Conservation (phyloP, 1,284 basidiomycete genomes). For the Porogramme epimiltina region DNA sequence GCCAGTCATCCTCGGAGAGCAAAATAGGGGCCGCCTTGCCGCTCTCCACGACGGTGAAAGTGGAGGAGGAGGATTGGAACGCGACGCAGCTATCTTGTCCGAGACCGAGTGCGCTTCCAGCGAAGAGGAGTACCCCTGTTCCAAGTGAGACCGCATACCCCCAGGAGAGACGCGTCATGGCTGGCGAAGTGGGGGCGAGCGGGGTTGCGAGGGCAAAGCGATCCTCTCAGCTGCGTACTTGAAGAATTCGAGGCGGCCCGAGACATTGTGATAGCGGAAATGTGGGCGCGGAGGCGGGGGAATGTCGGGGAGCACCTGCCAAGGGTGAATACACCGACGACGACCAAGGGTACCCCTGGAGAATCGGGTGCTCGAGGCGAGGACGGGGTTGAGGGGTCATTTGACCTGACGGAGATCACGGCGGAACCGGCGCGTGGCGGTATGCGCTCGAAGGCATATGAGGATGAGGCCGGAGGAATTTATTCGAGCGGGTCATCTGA, state of each 20-base stretch:
- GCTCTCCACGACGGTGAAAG: constrained; percentile 44
- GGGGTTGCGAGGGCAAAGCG: neutral
- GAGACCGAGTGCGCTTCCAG: constrained; percentile 29
- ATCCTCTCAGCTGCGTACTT: neutral
- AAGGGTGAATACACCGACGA: too few relatives aligned
- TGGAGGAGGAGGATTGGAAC: constrained; percentile 32
- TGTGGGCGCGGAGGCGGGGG: neutral
- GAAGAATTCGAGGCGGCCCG: neutral
- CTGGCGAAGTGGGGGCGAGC: neutral
- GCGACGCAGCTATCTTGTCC: constrained; percentile 37
- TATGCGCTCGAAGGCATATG: too few relatives aligned
- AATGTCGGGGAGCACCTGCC: neutral
- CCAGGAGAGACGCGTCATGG: neutral
- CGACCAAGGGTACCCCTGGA: too few relatives aligned
- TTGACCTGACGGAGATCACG: too few relatives aligned
- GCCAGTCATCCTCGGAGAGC: constrained; percentile 60
- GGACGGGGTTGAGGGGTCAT: too few relatives aligned
- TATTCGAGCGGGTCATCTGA: too few relatives aligned
- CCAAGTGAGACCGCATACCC: neutral
- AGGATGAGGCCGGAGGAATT: too few relatives aligned
- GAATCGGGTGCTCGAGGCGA: too few relatives aligned
- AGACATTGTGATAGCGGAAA: neutral
- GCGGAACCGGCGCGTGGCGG: too few relatives aligned
- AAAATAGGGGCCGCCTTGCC: constrained; percentile 51
- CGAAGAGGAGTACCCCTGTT: neutral